Evolutionary conservation across 192 early-diverging fungal genomes (phyloP), one percentile per base, ranked within the genome.

Genomic region (Backusella psychrophila): DNA sequence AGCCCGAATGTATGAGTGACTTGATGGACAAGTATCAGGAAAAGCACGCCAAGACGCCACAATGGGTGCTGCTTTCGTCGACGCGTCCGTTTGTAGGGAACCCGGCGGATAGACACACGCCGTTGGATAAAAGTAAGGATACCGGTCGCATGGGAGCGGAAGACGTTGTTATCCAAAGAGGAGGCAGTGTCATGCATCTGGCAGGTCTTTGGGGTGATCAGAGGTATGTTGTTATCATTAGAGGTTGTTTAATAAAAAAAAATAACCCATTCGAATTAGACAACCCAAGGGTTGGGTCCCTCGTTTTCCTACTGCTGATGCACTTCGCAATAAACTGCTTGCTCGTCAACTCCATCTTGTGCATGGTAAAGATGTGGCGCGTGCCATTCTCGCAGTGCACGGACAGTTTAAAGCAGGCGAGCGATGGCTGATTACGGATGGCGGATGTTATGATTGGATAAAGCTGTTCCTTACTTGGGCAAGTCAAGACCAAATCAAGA

Each of bases 301-400:
- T 11, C 88, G 90, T 42, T 82, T 91, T 33, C 83, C 81, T 14
- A 72, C 83, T 15, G 73, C 71, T 0, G 84, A 83, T 19, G 73
- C 68, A 0, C 42, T 86, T 11, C 52, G 69, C 5, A 49, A 17
- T 14, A 84, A 82, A 67, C 33, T 80, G 31, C 56, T 77, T 35
- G 53, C 77, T 39, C 78, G 84, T 6, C 85, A 84, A 38, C 36
- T 90, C 1, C 89, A 90, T 76, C 70, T 90, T 23, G 86, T 92
- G 44, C 90, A 91, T 71, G 90, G 89, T 0, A 68, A 75, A 14
- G 91, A 92, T 76, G 88, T 91, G 0, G 91, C 91, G 4, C 75
- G 86, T 5, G 84, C 88, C 2, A 80, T 89, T 38, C 15, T 92
- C 3, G 84, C 85, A 4, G 80, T 86, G 3, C 77, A 79, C 67